Conservation (phyloP, 257 asterid genomes). For the Anisodus tanguticus region DNA sequence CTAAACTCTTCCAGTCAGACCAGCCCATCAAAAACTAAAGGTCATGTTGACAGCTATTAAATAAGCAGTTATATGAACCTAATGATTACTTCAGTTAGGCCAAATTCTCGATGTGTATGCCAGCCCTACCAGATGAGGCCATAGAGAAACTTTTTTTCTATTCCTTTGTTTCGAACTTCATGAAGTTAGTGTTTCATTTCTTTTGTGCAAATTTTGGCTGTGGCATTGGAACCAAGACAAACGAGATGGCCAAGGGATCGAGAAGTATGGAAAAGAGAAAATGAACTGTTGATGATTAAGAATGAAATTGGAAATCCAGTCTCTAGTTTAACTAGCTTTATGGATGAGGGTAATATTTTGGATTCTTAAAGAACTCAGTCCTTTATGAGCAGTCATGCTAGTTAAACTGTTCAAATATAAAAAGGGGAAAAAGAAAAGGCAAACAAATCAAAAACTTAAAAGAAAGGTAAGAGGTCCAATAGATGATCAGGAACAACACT, state of each 20-base stretch:
- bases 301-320: slow-evolving; percentile 19
- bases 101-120: background rate
- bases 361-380: slow-evolving; percentile 8
- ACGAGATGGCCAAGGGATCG: background rate
- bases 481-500: no score
- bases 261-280: slow-evolving; percentile 11
- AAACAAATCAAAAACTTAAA: background rate
- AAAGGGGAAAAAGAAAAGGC: background rate
- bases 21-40: slow-evolving; percentile 2
- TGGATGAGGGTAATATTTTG: background rate
- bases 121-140: slow-evolving; percentile 15
- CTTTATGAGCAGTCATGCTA: slow-evolving; percentile 10
- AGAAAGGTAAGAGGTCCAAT: background rate
- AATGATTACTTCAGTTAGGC: background rate
- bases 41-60: background rate
- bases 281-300: background rate
- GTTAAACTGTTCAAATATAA: background rate
- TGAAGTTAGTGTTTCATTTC: background rate
- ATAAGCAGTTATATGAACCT: background rate
- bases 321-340: slow-evolving; percentile 17
- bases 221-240: background rate
- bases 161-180: background rate
- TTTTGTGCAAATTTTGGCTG: background rate
- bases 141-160: background rate
- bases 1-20: background rate